Evolutionary conservation across 176 grass and related monocot genomes (phyloP).

Genomic region (Otatea glauca): DNA sequence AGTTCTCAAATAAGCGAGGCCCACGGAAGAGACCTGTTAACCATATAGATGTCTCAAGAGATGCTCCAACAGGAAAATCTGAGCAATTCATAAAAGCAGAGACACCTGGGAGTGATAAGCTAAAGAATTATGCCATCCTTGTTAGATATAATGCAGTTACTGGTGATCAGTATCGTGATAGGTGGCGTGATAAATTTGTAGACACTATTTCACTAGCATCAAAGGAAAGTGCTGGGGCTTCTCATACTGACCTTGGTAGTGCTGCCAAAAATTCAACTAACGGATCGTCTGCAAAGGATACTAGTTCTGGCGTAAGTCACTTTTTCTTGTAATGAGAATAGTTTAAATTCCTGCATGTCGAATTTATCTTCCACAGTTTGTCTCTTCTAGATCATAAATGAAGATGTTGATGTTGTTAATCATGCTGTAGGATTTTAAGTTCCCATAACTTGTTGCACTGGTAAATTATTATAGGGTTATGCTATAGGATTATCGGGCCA

Average conservation of each 20-base stretch:
- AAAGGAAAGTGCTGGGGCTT: slow-evolving; percentile 57
- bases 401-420: background rate
- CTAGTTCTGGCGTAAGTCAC: slow-evolving; percentile 56
- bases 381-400: background rate
- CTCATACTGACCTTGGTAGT: slow-evolving; percentile 38
- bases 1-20: slow-evolving; percentile 55
- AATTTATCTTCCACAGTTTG: slow-evolving; percentile 7
- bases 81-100: slow-evolving; percentile 74
- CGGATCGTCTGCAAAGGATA: slow-evolving; percentile 50
- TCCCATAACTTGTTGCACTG: background rate
- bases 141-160: slow-evolving; percentile 73
- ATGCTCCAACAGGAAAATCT: slow-evolving; percentile 40
- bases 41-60: slow-evolving; percentile 71
- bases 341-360: slow-evolving; percentile 27
- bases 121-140: slow-evolving; percentile 61
- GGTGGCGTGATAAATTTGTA: slow-evolving; percentile 87
- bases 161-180: slow-evolving; percentile 68
- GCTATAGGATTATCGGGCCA: background rate
- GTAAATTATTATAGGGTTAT: background rate
- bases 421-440: background rate
- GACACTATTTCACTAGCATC: slow-evolving; percentile 60
- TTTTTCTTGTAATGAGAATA: slow-evolving; percentile 5
- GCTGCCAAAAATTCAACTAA: slow-evolving; percentile 40
- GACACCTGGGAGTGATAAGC: slow-evolving; percentile 74
- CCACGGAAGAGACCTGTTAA: slow-evolving; percentile 54